Conservation (phyloP, 306 rosid species). For the Pyrus communis region DNA sequence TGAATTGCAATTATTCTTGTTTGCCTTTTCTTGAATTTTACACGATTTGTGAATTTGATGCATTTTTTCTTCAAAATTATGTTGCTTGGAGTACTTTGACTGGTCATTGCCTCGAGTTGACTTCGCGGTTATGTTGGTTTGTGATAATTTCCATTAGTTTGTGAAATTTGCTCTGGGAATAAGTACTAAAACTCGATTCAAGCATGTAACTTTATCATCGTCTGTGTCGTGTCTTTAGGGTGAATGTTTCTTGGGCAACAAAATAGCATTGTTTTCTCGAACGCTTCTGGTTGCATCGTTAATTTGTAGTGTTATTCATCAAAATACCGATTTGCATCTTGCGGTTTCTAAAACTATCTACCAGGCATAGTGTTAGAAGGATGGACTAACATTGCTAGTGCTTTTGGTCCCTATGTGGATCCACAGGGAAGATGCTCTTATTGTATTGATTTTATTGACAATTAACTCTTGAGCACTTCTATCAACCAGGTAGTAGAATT, state of each 20-base stretch:
- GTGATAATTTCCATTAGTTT: neutral
- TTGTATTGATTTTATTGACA: slow-evolving; percentile 19
- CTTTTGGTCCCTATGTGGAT: neutral
- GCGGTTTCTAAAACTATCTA: neutral
- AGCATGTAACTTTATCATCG: neutral
- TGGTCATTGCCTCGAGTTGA: neutral
- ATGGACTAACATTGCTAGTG: neutral
- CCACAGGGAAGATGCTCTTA: slow-evolving; percentile 2
- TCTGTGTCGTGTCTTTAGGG: neutral
- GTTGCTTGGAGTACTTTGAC: neutral
- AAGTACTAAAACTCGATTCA: neutral
- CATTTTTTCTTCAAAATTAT: neutral
- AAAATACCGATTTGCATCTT: neutral
- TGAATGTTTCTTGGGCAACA: neutral
- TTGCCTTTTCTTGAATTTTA: neutral
- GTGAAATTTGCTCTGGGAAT: neutral
- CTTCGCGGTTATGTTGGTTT: neutral
- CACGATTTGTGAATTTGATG: neutral
- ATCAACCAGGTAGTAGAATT: slow-evolving; percentile 33
- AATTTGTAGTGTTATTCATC: neutral
- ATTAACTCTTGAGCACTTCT: slow-evolving; percentile 6
- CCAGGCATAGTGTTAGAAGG: neutral
- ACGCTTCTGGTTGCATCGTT: neutral
- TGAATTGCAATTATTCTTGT: neutral
- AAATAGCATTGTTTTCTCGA: neutral